These are phyloP conservation scores for Salvia rosmarinus DNA, from an alignment of 257 asterid genomes.

Conservation along the genomic window DNA sequence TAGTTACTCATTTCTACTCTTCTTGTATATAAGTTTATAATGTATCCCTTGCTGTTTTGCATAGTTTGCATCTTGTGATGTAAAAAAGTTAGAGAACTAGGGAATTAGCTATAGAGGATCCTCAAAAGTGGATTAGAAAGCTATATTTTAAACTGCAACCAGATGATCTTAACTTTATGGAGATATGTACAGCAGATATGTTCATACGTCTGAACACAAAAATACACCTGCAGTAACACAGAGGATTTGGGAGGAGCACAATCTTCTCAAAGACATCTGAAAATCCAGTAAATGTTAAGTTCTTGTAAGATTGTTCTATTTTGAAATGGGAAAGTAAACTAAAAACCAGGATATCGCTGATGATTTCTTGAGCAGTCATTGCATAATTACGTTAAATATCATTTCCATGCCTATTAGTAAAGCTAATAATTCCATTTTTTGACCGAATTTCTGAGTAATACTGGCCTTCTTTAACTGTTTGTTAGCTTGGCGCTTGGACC, in stretches of 20 bases:
- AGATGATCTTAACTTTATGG: neutral
- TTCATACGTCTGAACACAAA: neutral
- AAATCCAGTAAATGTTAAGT: constrained; percentile 1
- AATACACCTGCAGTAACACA: neutral
- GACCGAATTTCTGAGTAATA: constrained; percentile 2
- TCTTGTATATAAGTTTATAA: neutral
- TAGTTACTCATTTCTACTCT: constrained; percentile 5
- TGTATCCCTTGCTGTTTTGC: neutral
- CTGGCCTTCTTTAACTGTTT: neutral
- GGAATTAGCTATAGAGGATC: neutral
- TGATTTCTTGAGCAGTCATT: neutral
- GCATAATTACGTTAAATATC: neutral
- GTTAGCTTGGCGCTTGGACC: neutral
- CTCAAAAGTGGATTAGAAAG: neutral
- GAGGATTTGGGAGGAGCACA: neutral
- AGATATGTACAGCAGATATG: constrained; percentile 6
- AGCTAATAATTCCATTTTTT: constrained; percentile 4
- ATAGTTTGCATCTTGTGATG: neutral
- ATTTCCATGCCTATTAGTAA: neutral
- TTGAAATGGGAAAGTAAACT: constrained; percentile 1
- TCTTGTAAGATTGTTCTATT: neutral
- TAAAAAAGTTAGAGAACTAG: neutral
- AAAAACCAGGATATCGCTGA: neutral
- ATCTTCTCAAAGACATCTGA: neutral
- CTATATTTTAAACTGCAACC: neutral